Evolutionary conservation across 352 stramenopile genomes (phyloP).

Genomic region (Aphanomyces astaci): DNA sequence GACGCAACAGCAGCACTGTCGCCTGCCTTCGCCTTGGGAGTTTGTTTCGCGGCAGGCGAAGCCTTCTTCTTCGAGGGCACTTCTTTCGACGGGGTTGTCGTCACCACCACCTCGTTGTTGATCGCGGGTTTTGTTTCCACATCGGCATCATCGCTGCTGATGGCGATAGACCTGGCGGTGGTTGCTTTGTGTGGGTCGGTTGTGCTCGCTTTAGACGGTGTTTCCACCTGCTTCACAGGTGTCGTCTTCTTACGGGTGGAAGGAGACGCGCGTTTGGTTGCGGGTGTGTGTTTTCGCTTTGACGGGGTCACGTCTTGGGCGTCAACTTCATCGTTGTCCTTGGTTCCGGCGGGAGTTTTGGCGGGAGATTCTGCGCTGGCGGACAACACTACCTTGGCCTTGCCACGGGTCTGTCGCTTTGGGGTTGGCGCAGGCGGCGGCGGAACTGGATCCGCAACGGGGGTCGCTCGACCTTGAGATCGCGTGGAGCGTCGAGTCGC

Average conservation of each 20-base stretch:
- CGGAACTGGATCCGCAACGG: not conserved
- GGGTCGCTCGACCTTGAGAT: not conserved
- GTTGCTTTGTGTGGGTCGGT: not conserved
- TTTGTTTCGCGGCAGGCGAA: constrained; percentile 3
- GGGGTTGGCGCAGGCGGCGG: not conserved
- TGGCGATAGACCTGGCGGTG: not conserved
- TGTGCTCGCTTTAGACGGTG: not conserved
- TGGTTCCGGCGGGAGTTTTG: not conserved
- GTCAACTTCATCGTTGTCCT: not conserved
- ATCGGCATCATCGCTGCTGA: not conserved
- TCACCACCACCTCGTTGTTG: not conserved
- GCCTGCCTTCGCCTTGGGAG: not conserved
- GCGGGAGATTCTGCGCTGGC: not conserved
- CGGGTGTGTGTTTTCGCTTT: not conserved
- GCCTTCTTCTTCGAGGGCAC: too few relatives aligned
- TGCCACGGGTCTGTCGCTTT: not conserved
- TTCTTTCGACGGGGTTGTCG: not conserved
- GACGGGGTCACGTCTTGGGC: not conserved
- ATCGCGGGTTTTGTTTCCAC: not conserved
- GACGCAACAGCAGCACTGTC: not conserved
- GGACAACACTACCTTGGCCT: not conserved
- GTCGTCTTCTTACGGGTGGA: not conserved
- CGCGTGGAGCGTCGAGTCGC: constrained; percentile 11
- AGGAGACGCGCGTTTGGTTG: not conserved
- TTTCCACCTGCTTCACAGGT: not conserved